Conservation (phyloP, 306 rosid species). For the Spatholobus suberectus region DNA sequence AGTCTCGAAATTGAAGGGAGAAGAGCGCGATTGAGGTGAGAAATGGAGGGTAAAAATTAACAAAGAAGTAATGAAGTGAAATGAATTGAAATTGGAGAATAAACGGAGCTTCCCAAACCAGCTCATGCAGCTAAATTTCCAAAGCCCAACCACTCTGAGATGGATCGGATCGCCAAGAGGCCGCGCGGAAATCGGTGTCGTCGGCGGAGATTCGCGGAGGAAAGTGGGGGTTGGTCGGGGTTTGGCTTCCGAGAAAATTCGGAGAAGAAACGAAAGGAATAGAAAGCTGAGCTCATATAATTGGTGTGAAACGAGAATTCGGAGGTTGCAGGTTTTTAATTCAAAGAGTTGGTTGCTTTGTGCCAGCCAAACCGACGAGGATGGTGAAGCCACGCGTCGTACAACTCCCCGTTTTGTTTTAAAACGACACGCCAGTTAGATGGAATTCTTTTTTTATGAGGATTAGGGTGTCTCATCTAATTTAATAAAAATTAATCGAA, state of each 20-base stretch:
- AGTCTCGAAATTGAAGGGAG: constrained; percentile 50
- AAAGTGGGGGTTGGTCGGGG: neutral
- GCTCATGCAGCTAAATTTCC: constrained; percentile 84
- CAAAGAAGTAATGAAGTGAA: constrained; percentile 76
- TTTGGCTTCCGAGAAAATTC: neutral
- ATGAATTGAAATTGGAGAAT: constrained; percentile 71
- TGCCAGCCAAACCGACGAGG: neutral
- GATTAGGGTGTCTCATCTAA: no score
- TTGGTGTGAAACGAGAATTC: neutral
- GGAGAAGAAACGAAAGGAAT: neutral
- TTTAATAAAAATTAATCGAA: no score
- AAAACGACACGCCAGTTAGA: neutral
- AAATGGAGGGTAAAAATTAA: constrained; percentile 84
- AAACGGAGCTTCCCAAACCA: constrained; percentile 90
- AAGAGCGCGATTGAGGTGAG: constrained; percentile 69
- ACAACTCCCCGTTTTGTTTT: neutral
- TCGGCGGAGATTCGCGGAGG: no score
- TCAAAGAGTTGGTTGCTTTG: neutral
- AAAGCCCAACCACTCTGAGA: neutral
- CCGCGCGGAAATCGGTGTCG: neutral
- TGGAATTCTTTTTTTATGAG: no score
- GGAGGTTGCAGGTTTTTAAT: constrained; percentile 3
- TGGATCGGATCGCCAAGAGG: constrained; percentile 37
- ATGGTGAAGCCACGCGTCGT: neutral
- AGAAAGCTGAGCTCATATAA: neutral